These are phyloP conservation scores for Theobroma cacao DNA, from an alignment of 345 rosid species.

Conservation along the genomic window DNA sequence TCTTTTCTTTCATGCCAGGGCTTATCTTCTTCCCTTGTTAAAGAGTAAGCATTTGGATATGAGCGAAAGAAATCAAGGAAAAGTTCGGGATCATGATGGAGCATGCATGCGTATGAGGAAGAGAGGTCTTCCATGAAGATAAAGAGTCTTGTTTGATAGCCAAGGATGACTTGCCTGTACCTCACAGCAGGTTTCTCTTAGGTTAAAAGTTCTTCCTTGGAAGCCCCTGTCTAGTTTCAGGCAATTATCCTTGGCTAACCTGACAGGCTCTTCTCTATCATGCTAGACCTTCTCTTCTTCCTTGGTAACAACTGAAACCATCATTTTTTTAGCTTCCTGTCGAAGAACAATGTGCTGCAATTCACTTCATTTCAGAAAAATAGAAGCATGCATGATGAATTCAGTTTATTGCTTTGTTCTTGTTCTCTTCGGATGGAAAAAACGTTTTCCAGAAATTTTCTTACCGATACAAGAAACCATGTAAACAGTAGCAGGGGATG, in stretches of 20 bases:
- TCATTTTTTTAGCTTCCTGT: background rate
- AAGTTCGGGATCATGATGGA: background rate
- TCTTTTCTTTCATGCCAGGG: slow-evolving; percentile 21
- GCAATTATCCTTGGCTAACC: slow-evolving; percentile 43
- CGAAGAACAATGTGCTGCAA: background rate
- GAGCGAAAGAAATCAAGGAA: background rate
- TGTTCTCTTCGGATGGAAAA: background rate
- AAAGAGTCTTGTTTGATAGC: slow-evolving; percentile 16
- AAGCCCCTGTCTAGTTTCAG: slow-evolving; percentile 9
- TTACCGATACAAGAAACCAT: background rate
- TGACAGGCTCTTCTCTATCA: slow-evolving; percentile 34
- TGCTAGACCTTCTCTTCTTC: slow-evolving; percentile 39
- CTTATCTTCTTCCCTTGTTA: slow-evolving; percentile 3
- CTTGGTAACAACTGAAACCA: background rate
- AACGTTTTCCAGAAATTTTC: background rate
- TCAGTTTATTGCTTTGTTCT: background rate
- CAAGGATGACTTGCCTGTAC: slow-evolving; percentile 24
- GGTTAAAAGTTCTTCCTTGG: background rate
- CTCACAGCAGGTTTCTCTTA: background rate
- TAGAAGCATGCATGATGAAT: background rate
- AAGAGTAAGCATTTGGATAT: background rate
- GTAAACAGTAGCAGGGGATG: background rate
- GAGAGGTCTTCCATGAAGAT: slow-evolving; percentile 19
- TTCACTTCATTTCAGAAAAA: background rate
- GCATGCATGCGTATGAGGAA: background rate